Percentiles rank a stretch among this genome's conserved stretches.
phyloP scores from a whole-genome alignment of 129 eudicot genomes.

The Cynara cardunculus region DNA sequence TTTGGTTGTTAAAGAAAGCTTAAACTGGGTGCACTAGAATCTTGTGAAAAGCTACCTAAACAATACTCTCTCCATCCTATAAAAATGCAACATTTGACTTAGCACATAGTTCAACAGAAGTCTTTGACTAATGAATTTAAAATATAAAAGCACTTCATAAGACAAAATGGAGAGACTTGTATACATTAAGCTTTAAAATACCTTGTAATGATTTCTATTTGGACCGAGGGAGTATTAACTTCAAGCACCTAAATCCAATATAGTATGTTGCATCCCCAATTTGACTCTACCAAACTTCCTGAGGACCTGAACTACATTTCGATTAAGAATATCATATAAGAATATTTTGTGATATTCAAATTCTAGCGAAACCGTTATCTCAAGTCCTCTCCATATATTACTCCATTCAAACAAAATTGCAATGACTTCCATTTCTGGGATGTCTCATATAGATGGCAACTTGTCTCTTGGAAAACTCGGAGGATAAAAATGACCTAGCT shows the following conservation, averaged over 20 bases:
- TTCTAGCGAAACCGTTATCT: too few species aligned
- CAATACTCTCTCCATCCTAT: too few species aligned
- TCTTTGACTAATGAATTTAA: too few species aligned
- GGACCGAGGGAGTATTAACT: neutral
- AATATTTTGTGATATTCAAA: neutral
- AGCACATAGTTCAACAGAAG: too few species aligned
- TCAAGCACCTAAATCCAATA: neutral
- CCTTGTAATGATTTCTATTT: neutral
- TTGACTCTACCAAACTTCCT: neutral
- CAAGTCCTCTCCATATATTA: too few species aligned
- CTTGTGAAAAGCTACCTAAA: neutral
- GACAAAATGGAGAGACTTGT: neutral
- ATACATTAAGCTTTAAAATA: neutral
- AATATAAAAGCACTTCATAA: too few species aligned
- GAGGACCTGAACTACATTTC: neutral
- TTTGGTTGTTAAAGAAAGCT: too few species aligned
- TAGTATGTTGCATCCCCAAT: neutral
- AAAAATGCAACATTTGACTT: too few species aligned
- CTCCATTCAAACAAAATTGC: too few species aligned
- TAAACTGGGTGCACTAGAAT: neutral
- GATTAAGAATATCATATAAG: neutral
- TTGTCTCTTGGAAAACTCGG: neutral
- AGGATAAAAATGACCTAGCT: neutral
- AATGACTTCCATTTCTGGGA: neutral
- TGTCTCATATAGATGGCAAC: neutral